phyloP scores from a whole-genome alignment of 2,329 filamentous ascomycete species.

The Thermochaetoides dissita region DNA sequence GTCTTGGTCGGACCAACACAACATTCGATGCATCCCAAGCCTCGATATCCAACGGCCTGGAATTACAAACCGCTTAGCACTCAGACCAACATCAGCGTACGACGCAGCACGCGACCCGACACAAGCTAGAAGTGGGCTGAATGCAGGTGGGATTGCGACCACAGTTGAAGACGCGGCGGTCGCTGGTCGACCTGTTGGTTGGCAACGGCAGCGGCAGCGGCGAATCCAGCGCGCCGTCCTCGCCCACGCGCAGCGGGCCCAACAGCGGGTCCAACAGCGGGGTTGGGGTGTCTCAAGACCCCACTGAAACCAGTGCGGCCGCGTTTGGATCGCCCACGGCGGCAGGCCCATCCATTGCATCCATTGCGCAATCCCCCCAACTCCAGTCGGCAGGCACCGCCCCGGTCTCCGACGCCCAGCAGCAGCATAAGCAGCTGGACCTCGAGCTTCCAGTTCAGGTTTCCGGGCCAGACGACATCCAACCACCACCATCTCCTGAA shows the following conservation, averaged over 20 bases:
- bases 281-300: too few species aligned
- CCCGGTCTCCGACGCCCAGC: slow-evolving; percentile 13
- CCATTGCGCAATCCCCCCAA: slow-evolving; percentile 17
- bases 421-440: not conserved
- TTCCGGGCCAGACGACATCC: too few species aligned
- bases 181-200: slow-evolving; percentile 37
- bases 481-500: too few species aligned
- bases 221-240: slow-evolving; percentile 6
- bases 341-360: slow-evolving; percentile 1
- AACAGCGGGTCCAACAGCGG: not conserved
- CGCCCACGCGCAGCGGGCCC: not conserved
- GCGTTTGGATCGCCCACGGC: too few species aligned
- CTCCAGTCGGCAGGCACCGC: slow-evolving; percentile 11
- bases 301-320: too few species aligned
- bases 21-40: too few species aligned
- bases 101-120: not conserved
- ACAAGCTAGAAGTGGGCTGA: slow-evolving; percentile 21
- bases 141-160: slow-evolving; percentile 39
- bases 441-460: too few species aligned
- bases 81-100: not conserved
- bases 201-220: slow-evolving; percentile 18
- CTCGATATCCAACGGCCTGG: not conserved
- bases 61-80: not conserved
- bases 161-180: slow-evolving; percentile 37
- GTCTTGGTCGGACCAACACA: too few species aligned